These are phyloP conservation scores for Brassica carinata DNA, from an alignment of 345 rosid genomes.

Conservation along the genomic window DNA sequence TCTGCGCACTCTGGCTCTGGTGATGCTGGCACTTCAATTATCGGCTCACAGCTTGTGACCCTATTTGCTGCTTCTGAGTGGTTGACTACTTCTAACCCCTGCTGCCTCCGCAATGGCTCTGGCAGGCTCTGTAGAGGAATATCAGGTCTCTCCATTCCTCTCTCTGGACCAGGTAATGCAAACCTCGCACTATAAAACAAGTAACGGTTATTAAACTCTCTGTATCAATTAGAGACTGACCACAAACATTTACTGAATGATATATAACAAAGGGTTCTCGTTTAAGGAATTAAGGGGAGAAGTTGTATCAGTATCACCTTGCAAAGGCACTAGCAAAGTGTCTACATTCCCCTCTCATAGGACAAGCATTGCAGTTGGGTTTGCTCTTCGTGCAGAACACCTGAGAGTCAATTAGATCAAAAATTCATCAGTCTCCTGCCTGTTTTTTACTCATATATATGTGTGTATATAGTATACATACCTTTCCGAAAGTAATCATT, in stretches of 20 bases:
- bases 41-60: conserved; percentile 59
- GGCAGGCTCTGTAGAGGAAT: conserved; percentile 54
- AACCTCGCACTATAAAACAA: conserved; percentile 75
- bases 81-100: conserved; percentile 35
- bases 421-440: conserved; percentile 11
- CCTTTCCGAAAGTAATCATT: conserved; percentile 99
- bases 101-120: conserved; percentile 42
- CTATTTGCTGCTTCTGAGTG: conserved; percentile 37
- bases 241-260: not conserved
- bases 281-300: conserved; percentile 22
- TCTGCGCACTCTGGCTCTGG: conserved; percentile 63
- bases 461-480: conserved; percentile 15
- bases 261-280: not conserved
- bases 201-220: not conserved
- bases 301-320: conserved; percentile 57
- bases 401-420: conserved; percentile 44
- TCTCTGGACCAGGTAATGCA: conserved; percentile 74
- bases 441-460: not conserved
- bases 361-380: conserved; percentile 98
- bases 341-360: conserved; percentile 98
- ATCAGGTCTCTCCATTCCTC: conserved; percentile 40
- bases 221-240: not conserved
- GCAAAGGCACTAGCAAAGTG: conserved; percentile 99
- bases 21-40: conserved; percentile 85
- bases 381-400: conserved; percentile 94